Evolutionary conservation across 768 basidiomycete genomes (phyloP), one percentile per base, ranked within the genome.

Genomic region (Termitomyces sp.): DNA sequence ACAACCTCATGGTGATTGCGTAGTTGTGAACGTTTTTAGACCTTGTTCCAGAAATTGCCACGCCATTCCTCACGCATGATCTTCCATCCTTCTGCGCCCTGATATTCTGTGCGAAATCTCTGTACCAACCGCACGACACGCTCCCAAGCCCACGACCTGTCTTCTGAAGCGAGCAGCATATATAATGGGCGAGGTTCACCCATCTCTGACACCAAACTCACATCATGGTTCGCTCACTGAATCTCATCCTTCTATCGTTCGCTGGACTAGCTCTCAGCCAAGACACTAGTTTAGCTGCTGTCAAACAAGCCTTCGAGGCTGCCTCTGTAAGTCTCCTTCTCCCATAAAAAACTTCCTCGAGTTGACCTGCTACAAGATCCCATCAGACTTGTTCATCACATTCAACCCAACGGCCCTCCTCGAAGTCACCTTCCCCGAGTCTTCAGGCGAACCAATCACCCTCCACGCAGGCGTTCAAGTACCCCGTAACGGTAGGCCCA

Each of bases 191-290:
- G 6, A 57, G 8, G 4, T 28, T 28, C 28, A 15, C 33, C 20
- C 22, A 9, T 15, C 48, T 24, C 24, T 24, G 32, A 18, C 11
- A 45, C 18, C 28, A 28, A 28, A 32, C 33, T 36, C 16, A 8
- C 40, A 48, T 33, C n/a, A 67, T 67, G 66, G 36, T 59, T 36
- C 40, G 57, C 54, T 44, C 55, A 38, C 24, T 59, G 49, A 40
- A 11, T 18, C 35, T 67, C 48, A 28, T 55, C 46, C 42, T 68
- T 20, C 48, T 69, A 33, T 51, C 60, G 3, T 49, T 68, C 12
- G 42, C 62, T n/a, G 57, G 61, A 12, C 55, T 71, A 18, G 65
- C 63, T 28, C 52, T 53, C 3, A 68, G 67, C 20, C 71, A 73
- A 56, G 72, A 12, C 44, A n/a, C 20, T 45, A 20, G n/a, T 5